phyloP scores from a whole-genome alignment of 2,329 filamentous ascomycete species.

The Ophiostoma angusticollis region DNA sequence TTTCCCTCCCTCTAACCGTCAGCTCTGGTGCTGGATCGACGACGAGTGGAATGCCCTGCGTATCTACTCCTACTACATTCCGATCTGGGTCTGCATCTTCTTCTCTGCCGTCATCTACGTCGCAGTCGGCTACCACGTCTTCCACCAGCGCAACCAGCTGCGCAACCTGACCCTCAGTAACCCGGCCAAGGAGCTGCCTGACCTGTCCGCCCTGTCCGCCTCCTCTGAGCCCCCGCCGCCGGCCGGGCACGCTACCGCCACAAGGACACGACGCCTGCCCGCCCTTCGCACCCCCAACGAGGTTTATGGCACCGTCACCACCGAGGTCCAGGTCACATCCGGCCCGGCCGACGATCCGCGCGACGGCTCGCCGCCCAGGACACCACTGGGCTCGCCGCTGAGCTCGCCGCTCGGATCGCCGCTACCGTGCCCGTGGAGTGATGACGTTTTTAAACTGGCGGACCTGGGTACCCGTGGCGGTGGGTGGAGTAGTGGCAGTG shows the following conservation, averaged over 20 bases:
- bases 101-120: slow-evolving; percentile 42
- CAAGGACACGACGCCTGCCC: no score
- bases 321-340: slow-evolving; percentile 35
- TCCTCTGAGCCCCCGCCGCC: no score
- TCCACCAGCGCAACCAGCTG: slow-evolving; percentile 42
- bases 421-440: slow-evolving; percentile 8
- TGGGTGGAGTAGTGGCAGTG: slow-evolving; percentile 12
- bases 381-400: slow-evolving; percentile 4
- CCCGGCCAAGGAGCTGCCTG: slow-evolving; percentile 22
- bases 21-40: slow-evolving; percentile 53
- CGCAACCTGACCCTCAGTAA: slow-evolving; percentile 40
- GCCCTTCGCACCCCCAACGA: no score
- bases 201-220: no score
- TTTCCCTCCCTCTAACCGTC: neutral
- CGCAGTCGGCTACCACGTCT: slow-evolving; percentile 46
- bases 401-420: neutral
- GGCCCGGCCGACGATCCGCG: slow-evolving; percentile 3
- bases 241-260: no score
- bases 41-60: slow-evolving; percentile 40
- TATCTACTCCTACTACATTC: slow-evolving; percentile 49
- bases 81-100: slow-evolving; percentile 47
- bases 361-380: slow-evolving; percentile 7
- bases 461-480: neutral
- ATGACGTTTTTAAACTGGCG: slow-evolving; percentile 10
- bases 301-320: slow-evolving; percentile 39